phyloP scores from a whole-genome alignment of 2,329 filamentous ascomycete species.

The Talaromyces sp. region DNA sequence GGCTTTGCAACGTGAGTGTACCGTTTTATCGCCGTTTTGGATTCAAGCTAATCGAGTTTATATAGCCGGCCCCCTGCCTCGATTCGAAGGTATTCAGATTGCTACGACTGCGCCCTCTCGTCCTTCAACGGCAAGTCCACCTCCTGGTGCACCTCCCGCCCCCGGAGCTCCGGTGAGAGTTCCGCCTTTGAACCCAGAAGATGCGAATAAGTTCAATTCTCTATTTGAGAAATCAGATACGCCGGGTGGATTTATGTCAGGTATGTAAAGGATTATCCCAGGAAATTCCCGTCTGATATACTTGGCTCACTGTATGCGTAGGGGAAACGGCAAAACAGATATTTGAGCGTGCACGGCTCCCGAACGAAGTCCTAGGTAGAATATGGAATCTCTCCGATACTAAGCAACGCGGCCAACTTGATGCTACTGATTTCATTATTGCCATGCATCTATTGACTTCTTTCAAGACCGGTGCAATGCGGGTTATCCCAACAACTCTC shows the following conservation, averaged over 20 bases:
- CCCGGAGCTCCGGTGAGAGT: constrained; percentile 71
- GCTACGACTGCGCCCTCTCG: constrained; percentile 45
- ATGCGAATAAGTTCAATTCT: constrained; percentile 82
- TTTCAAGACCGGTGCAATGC: constrained; percentile 78
- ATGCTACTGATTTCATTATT: constrained; percentile 90
- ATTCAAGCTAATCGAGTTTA: constrained; percentile 1
- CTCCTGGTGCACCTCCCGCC: constrained; percentile 34
- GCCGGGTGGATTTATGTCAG: constrained; percentile 71
- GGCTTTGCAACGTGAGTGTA: constrained; percentile 67
- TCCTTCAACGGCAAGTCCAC: constrained; percentile 53
- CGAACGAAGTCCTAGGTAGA: constrained; percentile 85
- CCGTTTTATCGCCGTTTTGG: not conserved
- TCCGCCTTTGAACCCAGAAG: constrained; percentile 81
- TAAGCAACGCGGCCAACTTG: constrained; percentile 83
- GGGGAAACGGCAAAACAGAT: constrained; percentile 89
- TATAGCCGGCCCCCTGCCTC: constrained; percentile 75
- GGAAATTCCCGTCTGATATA: not conserved
- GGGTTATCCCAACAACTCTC: constrained; percentile 73
- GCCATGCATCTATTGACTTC: constrained; percentile 96
- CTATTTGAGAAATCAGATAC: constrained; percentile 87
- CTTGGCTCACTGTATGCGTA: constrained; percentile 27
- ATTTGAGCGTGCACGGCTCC: constrained; percentile 86
- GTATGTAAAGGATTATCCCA: constrained; percentile 35
- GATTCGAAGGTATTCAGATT: constrained; percentile 75
- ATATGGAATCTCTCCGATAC: constrained; percentile 97